phyloP scores from a whole-genome alignment of 1,284 basidiomycete species.

The Ganoderma resinaceum region DNA sequence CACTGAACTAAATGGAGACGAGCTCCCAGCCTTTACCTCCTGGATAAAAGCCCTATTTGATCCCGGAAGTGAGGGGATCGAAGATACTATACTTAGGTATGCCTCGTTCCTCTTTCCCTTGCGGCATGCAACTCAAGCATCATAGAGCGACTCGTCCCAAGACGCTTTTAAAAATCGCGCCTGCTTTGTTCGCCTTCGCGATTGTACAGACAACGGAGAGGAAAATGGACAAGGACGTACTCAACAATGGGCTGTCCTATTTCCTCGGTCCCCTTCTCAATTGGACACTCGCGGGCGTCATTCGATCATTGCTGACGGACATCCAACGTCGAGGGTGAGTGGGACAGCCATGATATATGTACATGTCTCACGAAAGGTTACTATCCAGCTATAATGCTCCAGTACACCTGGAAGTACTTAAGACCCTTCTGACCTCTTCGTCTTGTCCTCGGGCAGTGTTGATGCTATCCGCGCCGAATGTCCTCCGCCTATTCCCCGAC shows the following conservation, averaged over 20 bases:
- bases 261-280: slow-evolving; percentile 75
- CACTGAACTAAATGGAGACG: slow-evolving; percentile 55
- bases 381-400: slow-evolving; percentile 41
- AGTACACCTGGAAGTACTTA: slow-evolving; percentile 67
- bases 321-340: slow-evolving; percentile 64
- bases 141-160: slow-evolving; percentile 61
- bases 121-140: not conserved
- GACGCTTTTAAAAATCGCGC: slow-evolving; percentile 67
- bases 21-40: slow-evolving; percentile 54
- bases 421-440: slow-evolving; percentile 65
- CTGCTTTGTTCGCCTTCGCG: slow-evolving; percentile 70
- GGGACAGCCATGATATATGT: slow-evolving; percentile 5
- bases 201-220: slow-evolving; percentile 54
- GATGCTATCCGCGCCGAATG: slow-evolving; percentile 63
- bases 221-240: slow-evolving; percentile 68
- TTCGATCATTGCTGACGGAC: slow-evolving; percentile 68
- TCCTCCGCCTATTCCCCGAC: slow-evolving; percentile 57
- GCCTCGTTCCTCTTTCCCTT: slow-evolving; percentile 7
- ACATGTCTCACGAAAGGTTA: slow-evolving; percentile 15
- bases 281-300: slow-evolving; percentile 80
- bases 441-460: slow-evolving; percentile 72
- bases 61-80: slow-evolving; percentile 78
- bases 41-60: slow-evolving; percentile 85
- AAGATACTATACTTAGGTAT: slow-evolving; percentile 79
- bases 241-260: slow-evolving; percentile 79